Evolutionary conservation across 164 flowering plant species (phyloP), one percentile per base, ranked within the genome.

Genomic region (Magnolia officinalis): DNA sequence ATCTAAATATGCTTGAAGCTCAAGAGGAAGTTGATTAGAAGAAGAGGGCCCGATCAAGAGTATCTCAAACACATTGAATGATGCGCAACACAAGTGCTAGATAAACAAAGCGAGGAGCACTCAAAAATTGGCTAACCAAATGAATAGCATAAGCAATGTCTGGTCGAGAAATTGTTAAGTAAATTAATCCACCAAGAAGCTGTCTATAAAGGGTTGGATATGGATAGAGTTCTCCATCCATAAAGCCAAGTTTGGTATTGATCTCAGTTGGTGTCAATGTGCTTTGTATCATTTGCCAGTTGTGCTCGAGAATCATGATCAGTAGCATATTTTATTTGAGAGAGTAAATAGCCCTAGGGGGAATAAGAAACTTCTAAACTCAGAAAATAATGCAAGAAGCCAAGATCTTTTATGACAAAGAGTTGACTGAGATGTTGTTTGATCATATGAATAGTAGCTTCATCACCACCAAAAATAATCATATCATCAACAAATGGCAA

Each of bases 401-500:
- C 45, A 37, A 63, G 65, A 63, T 63, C 65, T 63, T 63, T 63
- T n/a, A 63, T 63, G 16, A 14, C 20, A 63, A 23, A 71, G 14
- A 23, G 18, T 18, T 71, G 58, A 10, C 11, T 50, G 18, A 71
- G 55, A 23, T 50, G 16, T 8, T 3, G 18, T 55, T 71, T 50
- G 18, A 50, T 45, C 45, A 14, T n/a, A 50, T 8, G 5, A 18
- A 71, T 71, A 14, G 19, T 45, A 37, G 8, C 23, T 5, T 45
- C 8, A 71, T 71, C 73, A 71, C 45, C 20, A 13, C 73, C 58
- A 71, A 19, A 6, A 23, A 71, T 71, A 21, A 71, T 13, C 20
- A 71, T 71, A 71, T 37, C 73, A 45, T 37, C 73, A 31, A 50
- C 58, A 71, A 45, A 37, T 3, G 45, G 20, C 23, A 71, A 37